phyloP scores from a whole-genome alignment of 2,329 filamentous ascomycete species.

The Penicillium psychrosexuale region DNA sequence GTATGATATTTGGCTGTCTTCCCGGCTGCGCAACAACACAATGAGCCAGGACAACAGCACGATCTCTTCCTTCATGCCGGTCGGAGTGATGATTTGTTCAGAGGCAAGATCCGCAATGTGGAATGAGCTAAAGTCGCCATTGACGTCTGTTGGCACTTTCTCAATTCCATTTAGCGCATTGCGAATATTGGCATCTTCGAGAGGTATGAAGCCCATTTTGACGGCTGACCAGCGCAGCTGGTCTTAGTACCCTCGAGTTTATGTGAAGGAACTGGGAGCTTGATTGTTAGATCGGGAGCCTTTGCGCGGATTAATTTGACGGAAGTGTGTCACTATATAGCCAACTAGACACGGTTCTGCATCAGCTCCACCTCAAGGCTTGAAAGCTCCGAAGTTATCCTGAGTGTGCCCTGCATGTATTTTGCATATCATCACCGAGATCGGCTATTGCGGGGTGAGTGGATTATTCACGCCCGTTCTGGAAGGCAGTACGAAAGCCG shows the following conservation, averaged over 20 bases:
- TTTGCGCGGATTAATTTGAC: conserved; percentile 8
- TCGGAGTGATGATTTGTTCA: conserved; percentile 26
- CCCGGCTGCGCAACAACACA: conserved; percentile 43
- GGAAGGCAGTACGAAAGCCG: neutral
- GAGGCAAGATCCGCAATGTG: conserved; percentile 29
- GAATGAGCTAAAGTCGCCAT: conserved; percentile 23
- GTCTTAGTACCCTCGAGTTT: conserved; percentile 5
- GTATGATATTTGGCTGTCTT: conserved; percentile 38
- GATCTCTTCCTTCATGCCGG: conserved; percentile 42
- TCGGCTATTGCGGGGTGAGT: conserved; percentile 6
- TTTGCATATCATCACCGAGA: conserved; percentile 11
- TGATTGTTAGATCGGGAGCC: conserved; percentile 5
- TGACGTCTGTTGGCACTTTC: neutral
- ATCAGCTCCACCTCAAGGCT: conserved; percentile 10
- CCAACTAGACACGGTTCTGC: conserved; percentile 7
- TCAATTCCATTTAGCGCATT: conserved; percentile 8
- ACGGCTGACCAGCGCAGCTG: conserved; percentile 7
- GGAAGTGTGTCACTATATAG: conserved; percentile 17
- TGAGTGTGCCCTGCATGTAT: neutral
- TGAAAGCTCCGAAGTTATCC: conserved; percentile 10
- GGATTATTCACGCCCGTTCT: neutral
- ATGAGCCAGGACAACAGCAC: conserved; percentile 48
- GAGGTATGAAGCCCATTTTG: conserved; percentile 19
- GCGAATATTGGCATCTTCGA: conserved; percentile 1
- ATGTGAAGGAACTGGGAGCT: conserved; percentile 6